A percentile compares a stretch with the other conserved stretches of the same genome.
Evolutionary conservation across 768 basidiomycete species (phyloP).

Genomic region (Suillus plorans): DNA sequence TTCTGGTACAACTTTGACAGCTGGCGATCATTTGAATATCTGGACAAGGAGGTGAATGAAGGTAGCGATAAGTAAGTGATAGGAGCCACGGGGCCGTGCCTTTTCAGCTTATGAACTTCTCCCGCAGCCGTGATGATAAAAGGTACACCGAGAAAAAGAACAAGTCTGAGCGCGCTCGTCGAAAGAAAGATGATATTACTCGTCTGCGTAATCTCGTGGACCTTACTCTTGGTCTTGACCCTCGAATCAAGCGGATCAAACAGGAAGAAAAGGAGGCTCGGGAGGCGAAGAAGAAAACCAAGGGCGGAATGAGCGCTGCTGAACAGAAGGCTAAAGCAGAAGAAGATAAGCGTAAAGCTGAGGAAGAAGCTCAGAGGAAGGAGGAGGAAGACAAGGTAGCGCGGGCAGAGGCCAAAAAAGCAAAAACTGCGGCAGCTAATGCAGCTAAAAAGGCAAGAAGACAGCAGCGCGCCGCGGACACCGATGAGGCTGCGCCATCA

Average conservation of each 20-base stretch:
- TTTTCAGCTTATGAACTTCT: constrained; percentile 9
- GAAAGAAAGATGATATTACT: constrained; percentile 97
- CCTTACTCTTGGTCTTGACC: constrained; percentile 78
- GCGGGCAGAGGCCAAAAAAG: constrained; percentile 79
- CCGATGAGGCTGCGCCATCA: constrained; percentile 17
- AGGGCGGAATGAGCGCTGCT: constrained; percentile 39
- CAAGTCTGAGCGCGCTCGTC: constrained; percentile 91
- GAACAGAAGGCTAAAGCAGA: constrained; percentile 53
- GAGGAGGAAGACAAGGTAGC: constrained; percentile 81
- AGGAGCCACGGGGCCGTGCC: background rate
- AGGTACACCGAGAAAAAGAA: constrained; percentile 99
- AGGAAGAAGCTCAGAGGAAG: constrained; percentile 71
- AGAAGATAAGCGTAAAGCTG: constrained; percentile 61
- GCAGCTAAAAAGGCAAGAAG: constrained; percentile 89
- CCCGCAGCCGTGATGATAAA: constrained; percentile 89
- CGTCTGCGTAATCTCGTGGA: constrained; percentile 88
- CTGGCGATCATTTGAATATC: constrained; percentile 97
- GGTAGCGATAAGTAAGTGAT: constrained; percentile 83
- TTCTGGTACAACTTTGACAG: constrained; percentile 99
- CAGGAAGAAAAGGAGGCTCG: constrained; percentile 93
- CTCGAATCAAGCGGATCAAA: constrained; percentile 96
- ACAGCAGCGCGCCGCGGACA: constrained; percentile 52
- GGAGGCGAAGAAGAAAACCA: constrained; percentile 82
- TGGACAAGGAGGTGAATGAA: constrained; percentile 98
- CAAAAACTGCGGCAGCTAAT: constrained; percentile 81